These are phyloP conservation scores for Diversispora epigaea DNA, from an alignment of 192 early-diverging fungal genomes.

Conservation along the genomic window DNA sequence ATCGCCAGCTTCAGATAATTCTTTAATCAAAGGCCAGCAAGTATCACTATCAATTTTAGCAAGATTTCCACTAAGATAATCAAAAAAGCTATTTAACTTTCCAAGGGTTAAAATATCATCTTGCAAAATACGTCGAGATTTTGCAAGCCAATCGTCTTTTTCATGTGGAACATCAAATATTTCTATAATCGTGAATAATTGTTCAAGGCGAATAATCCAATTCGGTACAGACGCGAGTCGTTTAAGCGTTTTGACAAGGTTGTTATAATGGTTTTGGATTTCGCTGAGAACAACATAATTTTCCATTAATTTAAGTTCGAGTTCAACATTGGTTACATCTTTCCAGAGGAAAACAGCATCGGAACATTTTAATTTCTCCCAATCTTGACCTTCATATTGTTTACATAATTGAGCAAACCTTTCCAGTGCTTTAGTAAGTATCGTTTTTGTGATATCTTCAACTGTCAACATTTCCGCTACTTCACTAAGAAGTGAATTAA, in stretches of 20 bases:
- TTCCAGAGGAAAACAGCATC: constrained; percentile 4
- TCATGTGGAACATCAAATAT: not conserved
- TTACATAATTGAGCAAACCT: not conserved
- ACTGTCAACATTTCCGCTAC: not conserved
- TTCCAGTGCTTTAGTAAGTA: not conserved
- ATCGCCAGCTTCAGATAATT: not conserved
- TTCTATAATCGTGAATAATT: not conserved
- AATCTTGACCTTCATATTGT: constrained; percentile 4
- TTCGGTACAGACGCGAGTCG: not conserved
- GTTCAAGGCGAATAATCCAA: not conserved
- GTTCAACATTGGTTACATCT: constrained; percentile 12
- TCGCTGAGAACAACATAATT: not conserved
- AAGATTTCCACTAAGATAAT: not conserved
- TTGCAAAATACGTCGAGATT: not conserved
- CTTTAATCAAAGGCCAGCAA: constrained; percentile 7
- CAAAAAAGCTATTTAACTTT: not conserved
- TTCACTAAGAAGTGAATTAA: not conserved
- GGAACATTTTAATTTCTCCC: constrained; percentile 4
- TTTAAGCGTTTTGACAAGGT: not conserved
- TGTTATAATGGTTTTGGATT: not conserved
- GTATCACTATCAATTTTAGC: not conserved
- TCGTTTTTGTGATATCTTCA: not conserved
- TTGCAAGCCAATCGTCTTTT: not conserved
- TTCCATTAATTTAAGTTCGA: not conserved
- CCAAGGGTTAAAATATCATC: not conserved